phyloP scores from a whole-genome alignment of 2,329 filamentous ascomycete species.

The Pseudogymnoascus sp. region DNA sequence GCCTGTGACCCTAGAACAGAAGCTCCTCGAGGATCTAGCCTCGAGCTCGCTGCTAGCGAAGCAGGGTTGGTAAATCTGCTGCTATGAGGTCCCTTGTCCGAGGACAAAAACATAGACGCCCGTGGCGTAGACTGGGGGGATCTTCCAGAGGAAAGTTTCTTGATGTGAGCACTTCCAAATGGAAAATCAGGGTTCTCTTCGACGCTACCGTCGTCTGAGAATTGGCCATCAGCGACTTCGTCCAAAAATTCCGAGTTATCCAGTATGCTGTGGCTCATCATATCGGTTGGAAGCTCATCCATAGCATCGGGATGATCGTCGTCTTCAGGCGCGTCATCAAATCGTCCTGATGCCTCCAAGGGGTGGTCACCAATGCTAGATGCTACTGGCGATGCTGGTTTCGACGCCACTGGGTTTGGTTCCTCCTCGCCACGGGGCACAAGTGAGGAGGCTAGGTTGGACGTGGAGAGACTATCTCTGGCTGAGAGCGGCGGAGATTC shows the following conservation, averaged over 20 bases:
- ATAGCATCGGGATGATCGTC: constrained; percentile 19
- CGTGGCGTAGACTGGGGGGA: constrained; percentile 42
- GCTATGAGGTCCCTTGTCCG: not conserved
- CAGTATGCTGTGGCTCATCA: constrained; percentile 22
- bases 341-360: constrained; percentile 16
- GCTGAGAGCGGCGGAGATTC: not conserved
- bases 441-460: not conserved
- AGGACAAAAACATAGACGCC: constrained; percentile 34
- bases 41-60: not conserved
- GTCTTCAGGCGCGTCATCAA: constrained; percentile 29
- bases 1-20: not conserved
- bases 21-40: not conserved
- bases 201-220: constrained; percentile 23
- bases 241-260: constrained; percentile 25
- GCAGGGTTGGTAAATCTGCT: constrained; percentile 6
- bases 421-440: not conserved
- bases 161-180: constrained; percentile 19
- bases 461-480: not conserved
- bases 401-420: not conserved
- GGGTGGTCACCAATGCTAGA: not conserved
- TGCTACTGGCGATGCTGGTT: not conserved
- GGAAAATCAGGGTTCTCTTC: constrained; percentile 19
- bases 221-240: constrained; percentile 25
- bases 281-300: constrained; percentile 14
- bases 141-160: constrained; percentile 22